A percentile compares a stretch with the other conserved stretches of the same genome.
phyloP scores from a whole-genome alignment of 1,284 basidiomycete species.

The Ceratobasidium sp. region DNA sequence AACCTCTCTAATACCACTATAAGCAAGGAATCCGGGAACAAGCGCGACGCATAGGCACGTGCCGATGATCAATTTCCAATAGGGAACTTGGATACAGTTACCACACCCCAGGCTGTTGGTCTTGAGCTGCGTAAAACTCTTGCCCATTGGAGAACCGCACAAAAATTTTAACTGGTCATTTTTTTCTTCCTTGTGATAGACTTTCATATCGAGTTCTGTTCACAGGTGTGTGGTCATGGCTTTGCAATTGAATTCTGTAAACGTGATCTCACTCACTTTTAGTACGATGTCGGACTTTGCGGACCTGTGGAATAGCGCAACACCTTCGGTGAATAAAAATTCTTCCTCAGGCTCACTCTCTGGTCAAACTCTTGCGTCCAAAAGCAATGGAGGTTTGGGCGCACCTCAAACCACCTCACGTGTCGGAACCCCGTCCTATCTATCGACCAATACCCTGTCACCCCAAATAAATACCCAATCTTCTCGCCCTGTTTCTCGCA shows the following conservation, averaged over 20 bases:
- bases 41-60: no score
- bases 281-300: slow-evolving; percentile 33
- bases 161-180: no score
- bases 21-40: no score
- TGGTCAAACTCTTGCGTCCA: slow-evolving; percentile 26
- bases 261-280: not conserved
- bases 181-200: no score
- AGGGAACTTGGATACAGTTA: no score
- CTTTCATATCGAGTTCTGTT: no score
- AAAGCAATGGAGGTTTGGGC: not conserved
- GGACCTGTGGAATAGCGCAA: slow-evolving; percentile 30
- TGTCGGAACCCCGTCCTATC: slow-evolving; percentile 23
- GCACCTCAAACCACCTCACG: slow-evolving; percentile 21
- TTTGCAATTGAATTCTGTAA: not conserved
- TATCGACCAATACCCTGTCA: not conserved
- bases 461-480: slow-evolving; percentile 5
- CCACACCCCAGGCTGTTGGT: no score
- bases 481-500: slow-evolving; percentile 11
- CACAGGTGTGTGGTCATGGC: no score
- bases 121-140: no score
- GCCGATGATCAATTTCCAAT: no score
- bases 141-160: no score
- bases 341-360: not conserved
- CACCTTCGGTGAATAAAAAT: slow-evolving; percentile 10
- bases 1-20: no score